Conservation (phyloP, 2,329 filamentous ascomycete genomes). For the Monosporascus sp. region DNA sequence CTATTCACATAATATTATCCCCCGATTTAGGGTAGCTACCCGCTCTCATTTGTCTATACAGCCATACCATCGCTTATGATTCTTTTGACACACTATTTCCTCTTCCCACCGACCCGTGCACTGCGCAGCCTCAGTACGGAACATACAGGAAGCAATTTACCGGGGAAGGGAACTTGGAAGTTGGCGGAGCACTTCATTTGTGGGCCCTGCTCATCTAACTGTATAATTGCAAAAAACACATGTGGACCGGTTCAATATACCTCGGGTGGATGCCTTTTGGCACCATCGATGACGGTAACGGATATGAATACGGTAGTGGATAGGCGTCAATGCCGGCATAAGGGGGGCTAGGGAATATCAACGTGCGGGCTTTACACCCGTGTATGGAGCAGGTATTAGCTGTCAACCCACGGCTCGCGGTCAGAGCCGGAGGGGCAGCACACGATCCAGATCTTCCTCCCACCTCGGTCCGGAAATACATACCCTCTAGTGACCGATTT, state of each 20-base stretch:
- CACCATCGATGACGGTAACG: too few relatives aligned
- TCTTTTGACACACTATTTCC: background rate
- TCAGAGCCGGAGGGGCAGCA: background rate
- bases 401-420: too few relatives aligned
- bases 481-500: background rate
- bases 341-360: too few relatives aligned
- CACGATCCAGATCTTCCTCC: background rate
- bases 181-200: too few relatives aligned
- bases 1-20: background rate
- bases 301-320: too few relatives aligned
- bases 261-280: background rate
- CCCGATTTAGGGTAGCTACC: background rate
- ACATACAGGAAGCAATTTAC: background rate
- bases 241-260: background rate
- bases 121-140: background rate
- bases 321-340: too few relatives aligned
- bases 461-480: background rate
- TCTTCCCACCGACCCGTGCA: background rate
- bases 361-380: too few relatives aligned
- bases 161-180: background rate
- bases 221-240: background rate
- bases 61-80: background rate
- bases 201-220: background rate
- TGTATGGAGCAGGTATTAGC: too few relatives aligned
- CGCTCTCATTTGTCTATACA: background rate